Evolutionary conservation across 148 eudicot genomes (phyloP).

Genomic region (Fagopyrum homotropicum): DNA sequence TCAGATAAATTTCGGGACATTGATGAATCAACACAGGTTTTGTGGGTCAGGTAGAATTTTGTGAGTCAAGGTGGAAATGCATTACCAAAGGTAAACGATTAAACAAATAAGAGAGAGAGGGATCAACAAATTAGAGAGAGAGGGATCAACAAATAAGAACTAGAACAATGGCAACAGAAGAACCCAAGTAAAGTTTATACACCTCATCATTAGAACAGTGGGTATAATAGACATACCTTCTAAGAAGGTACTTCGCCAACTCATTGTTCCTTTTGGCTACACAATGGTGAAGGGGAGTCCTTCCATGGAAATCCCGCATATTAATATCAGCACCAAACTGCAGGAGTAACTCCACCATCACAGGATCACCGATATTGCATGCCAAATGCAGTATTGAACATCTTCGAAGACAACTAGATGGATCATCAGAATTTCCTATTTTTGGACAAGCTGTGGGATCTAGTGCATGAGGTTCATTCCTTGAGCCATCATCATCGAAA

Average conservation of each 20-base stretch:
- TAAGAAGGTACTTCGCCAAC: slow-evolving; percentile 81
- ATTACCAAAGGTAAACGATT: background rate
- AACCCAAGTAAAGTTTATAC: background rate
- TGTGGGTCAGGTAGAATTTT: background rate
- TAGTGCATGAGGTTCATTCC: slow-evolving; percentile 27
- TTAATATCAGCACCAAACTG: slow-evolving; percentile 85
- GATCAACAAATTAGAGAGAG: background rate
- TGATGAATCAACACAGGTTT: background rate
- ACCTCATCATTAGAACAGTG: background rate
- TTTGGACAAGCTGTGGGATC: slow-evolving; percentile 56
- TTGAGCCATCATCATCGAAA: slow-evolving; percentile 24
- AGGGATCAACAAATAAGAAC: background rate
- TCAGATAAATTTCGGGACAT: background rate
- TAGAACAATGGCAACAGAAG: background rate
- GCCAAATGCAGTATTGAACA: slow-evolving; percentile 87
- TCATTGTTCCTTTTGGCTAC: slow-evolving; percentile 53
- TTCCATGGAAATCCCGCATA: slow-evolving; percentile 72
- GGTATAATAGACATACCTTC: slow-evolving; percentile 43
- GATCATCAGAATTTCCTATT: slow-evolving; percentile 31
- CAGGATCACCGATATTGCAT: slow-evolving; percentile 51
- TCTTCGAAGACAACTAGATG: slow-evolving; percentile 60
- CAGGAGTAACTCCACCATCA: slow-evolving; percentile 83
- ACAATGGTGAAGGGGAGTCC: slow-evolving; percentile 95
- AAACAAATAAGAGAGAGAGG: background rate
- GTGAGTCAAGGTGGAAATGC: background rate